Conservation (phyloP, 768 basidiomycete species). For the Psilocybe subaeruginosa region DNA sequence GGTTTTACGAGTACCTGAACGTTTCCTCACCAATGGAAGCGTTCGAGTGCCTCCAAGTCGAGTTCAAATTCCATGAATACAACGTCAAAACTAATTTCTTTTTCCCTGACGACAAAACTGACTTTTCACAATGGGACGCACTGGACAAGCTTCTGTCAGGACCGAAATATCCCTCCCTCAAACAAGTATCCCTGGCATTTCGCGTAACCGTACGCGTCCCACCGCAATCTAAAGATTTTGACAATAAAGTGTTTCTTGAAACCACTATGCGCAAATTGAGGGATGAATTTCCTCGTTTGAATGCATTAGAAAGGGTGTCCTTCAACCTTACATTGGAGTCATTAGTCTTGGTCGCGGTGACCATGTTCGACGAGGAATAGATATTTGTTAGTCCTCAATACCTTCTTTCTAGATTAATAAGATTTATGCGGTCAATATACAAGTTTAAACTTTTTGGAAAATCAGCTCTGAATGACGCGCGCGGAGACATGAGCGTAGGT, state of each 20-base stretch:
- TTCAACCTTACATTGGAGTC: background rate
- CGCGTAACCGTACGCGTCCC: background rate
- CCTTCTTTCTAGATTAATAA: too few relatives aligned
- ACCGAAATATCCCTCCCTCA: background rate
- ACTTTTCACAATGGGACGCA: background rate
- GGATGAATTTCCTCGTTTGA: conserved; percentile 1
- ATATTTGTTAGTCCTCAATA: background rate
- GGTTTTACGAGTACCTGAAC: background rate
- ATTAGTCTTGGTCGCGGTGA: background rate
- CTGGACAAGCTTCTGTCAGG: background rate
- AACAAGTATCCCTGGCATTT: background rate
- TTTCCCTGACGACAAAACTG: background rate
- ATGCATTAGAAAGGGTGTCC: background rate
- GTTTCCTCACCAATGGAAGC: background rate
- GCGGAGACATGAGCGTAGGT: too few relatives aligned
- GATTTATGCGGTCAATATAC: too few relatives aligned
- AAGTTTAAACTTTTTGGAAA: too few relatives aligned
- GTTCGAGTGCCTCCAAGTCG: background rate
- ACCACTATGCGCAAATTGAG: background rate
- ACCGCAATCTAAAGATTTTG: background rate
- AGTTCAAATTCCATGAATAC: background rate
- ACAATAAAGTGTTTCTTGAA: background rate
- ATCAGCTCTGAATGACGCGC: too few relatives aligned
- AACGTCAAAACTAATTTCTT: background rate
- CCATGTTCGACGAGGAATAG: background rate